Evolutionary conservation across 148 eudicot species (phyloP).

Genomic region (Arbutus unedo): DNA sequence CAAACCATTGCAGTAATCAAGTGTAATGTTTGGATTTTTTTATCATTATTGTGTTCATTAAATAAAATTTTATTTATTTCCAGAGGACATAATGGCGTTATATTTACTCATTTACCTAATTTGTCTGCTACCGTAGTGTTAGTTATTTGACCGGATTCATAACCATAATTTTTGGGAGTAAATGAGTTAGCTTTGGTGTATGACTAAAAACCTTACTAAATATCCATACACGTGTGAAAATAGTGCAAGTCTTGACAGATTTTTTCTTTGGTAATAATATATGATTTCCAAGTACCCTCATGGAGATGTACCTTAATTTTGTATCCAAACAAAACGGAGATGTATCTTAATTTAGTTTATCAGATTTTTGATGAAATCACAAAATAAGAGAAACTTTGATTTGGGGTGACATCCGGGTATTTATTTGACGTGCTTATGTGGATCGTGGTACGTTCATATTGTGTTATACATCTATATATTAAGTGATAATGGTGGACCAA

Average conservation of each 20-base stretch:
- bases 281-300: background rate
- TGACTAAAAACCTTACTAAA: background rate
- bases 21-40: background rate
- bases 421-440: background rate
- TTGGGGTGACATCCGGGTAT: background rate
- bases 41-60: background rate
- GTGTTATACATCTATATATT: background rate
- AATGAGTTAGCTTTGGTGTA: too few species aligned
- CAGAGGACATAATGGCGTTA: slow-evolving; percentile 2
- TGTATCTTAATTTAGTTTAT: background rate
- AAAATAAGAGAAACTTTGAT: background rate
- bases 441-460: background rate
- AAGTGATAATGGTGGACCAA: background rate
- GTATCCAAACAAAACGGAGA: too few species aligned
- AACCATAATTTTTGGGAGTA: background rate
- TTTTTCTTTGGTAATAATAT: background rate
- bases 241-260: background rate
- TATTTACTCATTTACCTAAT: background rate
- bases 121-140: background rate
- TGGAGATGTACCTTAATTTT: background rate
- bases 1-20: background rate
- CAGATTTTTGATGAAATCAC: background rate
- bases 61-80: background rate
- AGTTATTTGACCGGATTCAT: background rate
- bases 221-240: background rate